Percentiles rank a stretch among this genome's conserved stretches.
Evolutionary conservation across 2,329 filamentous ascomycete genomes (phyloP).

Genomic region (Paecilomyces fulvus): DNA sequence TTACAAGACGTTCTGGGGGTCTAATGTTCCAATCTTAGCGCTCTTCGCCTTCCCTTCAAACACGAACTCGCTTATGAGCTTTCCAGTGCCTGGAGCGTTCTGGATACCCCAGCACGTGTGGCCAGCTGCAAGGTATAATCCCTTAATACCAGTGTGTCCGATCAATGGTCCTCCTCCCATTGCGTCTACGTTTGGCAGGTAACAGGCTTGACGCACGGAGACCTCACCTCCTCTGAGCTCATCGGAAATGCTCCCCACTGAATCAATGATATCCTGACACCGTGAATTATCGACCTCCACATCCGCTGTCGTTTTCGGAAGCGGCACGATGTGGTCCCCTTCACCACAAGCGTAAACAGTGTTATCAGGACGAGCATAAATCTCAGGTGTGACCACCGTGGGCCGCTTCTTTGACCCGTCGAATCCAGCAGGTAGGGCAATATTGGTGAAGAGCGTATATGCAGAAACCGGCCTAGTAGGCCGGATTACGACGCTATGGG

Average conservation of each 20-base stretch:
- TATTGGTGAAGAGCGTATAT: slow-evolving; percentile 65
- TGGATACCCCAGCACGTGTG: slow-evolving; percentile 99
- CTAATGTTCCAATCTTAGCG: slow-evolving; percentile 56
- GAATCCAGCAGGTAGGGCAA: slow-evolving; percentile 61
- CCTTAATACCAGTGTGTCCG: slow-evolving; percentile 63
- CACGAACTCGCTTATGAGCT: slow-evolving; percentile 69
- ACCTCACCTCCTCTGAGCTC: slow-evolving; percentile 60
- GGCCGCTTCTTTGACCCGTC: slow-evolving; percentile 41
- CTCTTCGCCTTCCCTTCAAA: slow-evolving; percentile 64
- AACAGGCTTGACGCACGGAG: slow-evolving; percentile 78
- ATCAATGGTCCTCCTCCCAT: slow-evolving; percentile 62
- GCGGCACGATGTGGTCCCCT: slow-evolving; percentile 64
- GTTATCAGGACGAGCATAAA: slow-evolving; percentile 80
- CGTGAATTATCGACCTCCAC: slow-evolving; percentile 67
- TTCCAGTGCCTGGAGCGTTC: slow-evolving; percentile 82
- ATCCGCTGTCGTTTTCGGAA: slow-evolving; percentile 66
- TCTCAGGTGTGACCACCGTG: slow-evolving; percentile 72
- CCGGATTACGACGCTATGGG: slow-evolving; percentile 55
- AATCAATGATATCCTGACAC: slow-evolving; percentile 78
- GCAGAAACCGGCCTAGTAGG: slow-evolving; percentile 45
- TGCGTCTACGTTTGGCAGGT: slow-evolving; percentile 66
- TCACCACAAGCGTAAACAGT: slow-evolving; percentile 95
- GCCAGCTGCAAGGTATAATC: slow-evolving; percentile 73
- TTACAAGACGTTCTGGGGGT: slow-evolving; percentile 53
- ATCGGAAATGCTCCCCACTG: slow-evolving; percentile 51